phyloP scores from a whole-genome alignment of 495 filamentous ascomycete genomes.

The Annulohypoxylon stygium region DNA sequence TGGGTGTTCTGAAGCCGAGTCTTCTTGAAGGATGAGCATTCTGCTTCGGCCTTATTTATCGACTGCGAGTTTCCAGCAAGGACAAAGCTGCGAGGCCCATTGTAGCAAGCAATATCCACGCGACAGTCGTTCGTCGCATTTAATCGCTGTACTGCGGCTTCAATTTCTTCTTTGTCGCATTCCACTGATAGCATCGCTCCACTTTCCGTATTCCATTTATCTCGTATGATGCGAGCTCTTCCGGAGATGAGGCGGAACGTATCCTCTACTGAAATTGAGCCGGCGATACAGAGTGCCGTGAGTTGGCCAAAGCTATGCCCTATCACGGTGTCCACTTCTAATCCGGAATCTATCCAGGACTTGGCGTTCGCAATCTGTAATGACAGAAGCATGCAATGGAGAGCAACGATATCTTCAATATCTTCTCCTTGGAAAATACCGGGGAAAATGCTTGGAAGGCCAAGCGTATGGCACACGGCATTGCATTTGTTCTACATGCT shows the following conservation, averaged over 20 bases:
- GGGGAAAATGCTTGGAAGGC: constrained; percentile 52
- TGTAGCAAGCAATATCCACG: constrained; percentile 13
- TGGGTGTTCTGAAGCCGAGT: constrained; percentile 11
- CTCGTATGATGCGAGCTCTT: neutral
- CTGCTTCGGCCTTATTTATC: neutral
- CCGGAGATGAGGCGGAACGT: constrained; percentile 36
- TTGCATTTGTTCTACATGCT: constrained; percentile 8
- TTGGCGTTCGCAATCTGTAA: constrained; percentile 62
- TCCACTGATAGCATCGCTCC: constrained; percentile 14
- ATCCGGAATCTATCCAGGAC: constrained; percentile 62
- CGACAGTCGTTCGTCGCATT: constrained; percentile 1
- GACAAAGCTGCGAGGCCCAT: constrained; percentile 13
- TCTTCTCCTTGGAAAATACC: constrained; percentile 55
- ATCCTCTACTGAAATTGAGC: constrained; percentile 53
- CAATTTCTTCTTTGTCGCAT: constrained; percentile 1
- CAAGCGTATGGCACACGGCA: neutral
- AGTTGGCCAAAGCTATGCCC: constrained; percentile 68
- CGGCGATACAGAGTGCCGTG: constrained; percentile 60
- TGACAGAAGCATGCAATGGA: constrained; percentile 60
- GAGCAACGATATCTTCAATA: constrained; percentile 52
- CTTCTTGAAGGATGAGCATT: constrained; percentile 10
- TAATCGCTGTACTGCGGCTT: neutral
- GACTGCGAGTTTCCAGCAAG: constrained; percentile 4
- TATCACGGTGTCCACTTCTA: constrained; percentile 53
- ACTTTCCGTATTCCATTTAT: constrained; percentile 2